These are phyloP conservation scores for Boletus barrowsii DNA, from an alignment of 768 basidiomycete genomes.

Conservation along the genomic window DNA sequence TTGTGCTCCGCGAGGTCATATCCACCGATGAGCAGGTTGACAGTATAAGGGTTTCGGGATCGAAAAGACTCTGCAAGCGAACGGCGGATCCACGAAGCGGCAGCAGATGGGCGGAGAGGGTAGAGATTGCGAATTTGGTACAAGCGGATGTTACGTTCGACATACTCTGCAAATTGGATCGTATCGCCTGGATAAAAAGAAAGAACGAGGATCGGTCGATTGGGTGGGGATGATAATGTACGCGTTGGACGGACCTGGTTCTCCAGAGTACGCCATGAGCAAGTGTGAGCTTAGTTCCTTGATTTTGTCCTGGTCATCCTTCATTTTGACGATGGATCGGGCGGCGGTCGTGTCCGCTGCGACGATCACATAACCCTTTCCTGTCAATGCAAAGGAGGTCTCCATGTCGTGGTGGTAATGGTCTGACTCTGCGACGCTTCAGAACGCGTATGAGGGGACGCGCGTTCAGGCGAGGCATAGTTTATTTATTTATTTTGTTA, in stretches of 20 bases:
- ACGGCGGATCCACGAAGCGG: conserved; percentile 93
- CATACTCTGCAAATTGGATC: conserved; percentile 92
- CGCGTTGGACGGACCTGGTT: conserved; percentile 60
- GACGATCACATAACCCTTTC: conserved; percentile 91
- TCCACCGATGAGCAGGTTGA: conserved; percentile 91
- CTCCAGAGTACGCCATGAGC: conserved; percentile 93
- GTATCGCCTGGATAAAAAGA: conserved; percentile 72
- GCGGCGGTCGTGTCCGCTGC: conserved; percentile 89
- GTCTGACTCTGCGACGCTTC: neutral
- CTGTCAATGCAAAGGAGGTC: conserved; percentile 84
- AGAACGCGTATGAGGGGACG: conserved; percentile 28
- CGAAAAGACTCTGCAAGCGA: conserved; percentile 86
- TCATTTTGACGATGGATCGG: conserved; percentile 97
- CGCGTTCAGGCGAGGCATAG: conserved; percentile 22
- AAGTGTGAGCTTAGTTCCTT: conserved; percentile 87
- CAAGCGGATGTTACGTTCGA: conserved; percentile 93
- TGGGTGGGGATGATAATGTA: neutral
- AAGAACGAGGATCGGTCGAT: neutral
- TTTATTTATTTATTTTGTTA: conserved; percentile 18
- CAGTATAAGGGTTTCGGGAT: conserved; percentile 82
- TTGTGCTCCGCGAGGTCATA: conserved; percentile 74
- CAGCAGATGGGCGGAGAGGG: conserved; percentile 84
- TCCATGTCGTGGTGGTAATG: conserved; percentile 58
- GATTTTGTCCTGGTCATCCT: conserved; percentile 95
- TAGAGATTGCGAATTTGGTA: conserved; percentile 94